phyloP scores from a whole-genome alignment of 2,329 filamentous ascomycete species.

The Dothistroma pini region DNA sequence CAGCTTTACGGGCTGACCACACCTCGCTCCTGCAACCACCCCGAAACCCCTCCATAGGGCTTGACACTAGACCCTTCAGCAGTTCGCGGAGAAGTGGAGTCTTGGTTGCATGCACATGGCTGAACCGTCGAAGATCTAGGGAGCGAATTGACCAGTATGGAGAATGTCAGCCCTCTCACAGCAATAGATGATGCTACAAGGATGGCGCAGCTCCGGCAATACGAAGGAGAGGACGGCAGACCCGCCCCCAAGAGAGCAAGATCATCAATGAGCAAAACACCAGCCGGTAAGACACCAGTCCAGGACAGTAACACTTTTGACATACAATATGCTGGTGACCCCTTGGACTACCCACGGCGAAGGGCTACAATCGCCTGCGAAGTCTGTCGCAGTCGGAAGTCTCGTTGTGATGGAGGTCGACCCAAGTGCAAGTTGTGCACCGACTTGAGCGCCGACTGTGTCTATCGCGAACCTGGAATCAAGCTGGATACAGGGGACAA shows the following conservation, averaged over 20 bases:
- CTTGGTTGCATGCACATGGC: not conserved
- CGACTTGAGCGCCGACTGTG: slow-evolving; percentile 75
- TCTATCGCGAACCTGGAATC: slow-evolving; percentile 81
- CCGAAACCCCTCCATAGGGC: not conserved
- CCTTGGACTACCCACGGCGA: slow-evolving; percentile 33
- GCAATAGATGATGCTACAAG: not conserved
- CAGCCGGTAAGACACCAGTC: not conserved
- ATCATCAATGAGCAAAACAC: not conserved
- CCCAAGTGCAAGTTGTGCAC: slow-evolving; percentile 83
- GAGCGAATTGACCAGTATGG: not conserved
- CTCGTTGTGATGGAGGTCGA: slow-evolving; percentile 44
- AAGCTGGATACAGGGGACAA: slow-evolving; percentile 86
- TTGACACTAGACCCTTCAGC: not conserved
- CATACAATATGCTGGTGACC: slow-evolving; percentile 17
- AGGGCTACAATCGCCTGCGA: slow-evolving; percentile 36
- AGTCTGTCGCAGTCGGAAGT: slow-evolving; percentile 34
- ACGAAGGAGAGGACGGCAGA: not conserved
- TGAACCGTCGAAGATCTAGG: not conserved
- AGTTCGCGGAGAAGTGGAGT: not conserved
- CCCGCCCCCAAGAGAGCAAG: slow-evolving; percentile 4
- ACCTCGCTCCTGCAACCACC: not conserved
- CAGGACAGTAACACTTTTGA: slow-evolving; percentile 1
- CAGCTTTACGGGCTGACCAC: not conserved
- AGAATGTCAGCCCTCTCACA: not conserved
- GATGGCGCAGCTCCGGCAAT: not conserved